A percentile compares a stretch with the other conserved stretches of the same genome.
These are phyloP conservation scores for Chytriomyces hyalinus DNA, from an alignment of 192 early-diverging fungal genomes.

Conservation along the genomic window DNA sequence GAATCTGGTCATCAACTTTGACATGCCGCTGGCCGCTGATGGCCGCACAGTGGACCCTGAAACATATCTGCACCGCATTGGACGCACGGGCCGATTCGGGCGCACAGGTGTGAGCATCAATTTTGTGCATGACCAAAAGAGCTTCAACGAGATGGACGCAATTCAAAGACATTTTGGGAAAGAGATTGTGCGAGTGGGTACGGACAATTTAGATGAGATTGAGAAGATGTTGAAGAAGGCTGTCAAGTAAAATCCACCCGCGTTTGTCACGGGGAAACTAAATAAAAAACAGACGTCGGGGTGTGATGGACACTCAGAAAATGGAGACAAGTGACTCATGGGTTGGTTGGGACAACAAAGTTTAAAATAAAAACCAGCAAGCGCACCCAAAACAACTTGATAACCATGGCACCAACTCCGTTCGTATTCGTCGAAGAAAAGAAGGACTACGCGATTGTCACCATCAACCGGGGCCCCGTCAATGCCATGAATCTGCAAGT, in stretches of 20 bases:
- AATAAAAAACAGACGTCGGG: no score
- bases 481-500: conserved; percentile 31
- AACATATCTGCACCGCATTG: conserved; percentile 97
- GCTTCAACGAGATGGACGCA: conserved; percentile 76
- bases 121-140: conserved; percentile 84
- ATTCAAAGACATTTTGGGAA: conserved; percentile 83
- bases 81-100: conserved; percentile 96
- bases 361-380: no score
- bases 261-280: no score
- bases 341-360: no score
- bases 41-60: conserved; percentile 78
- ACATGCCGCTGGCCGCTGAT: conserved; percentile 78
- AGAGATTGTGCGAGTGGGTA: conserved; percentile 79
- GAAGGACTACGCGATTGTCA: conserved; percentile 33
- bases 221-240: conserved; percentile 88
- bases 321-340: no score
- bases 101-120: conserved; percentile 93
- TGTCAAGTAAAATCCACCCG: conserved; percentile 35
- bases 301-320: no score
- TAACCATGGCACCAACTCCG: conserved; percentile 5
- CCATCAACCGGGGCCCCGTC: conserved; percentile 22
- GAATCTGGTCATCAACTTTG: conserved; percentile 95
- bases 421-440: conserved; percentile 11
- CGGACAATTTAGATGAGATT: conserved; percentile 80
- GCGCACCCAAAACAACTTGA: not conserved